Conservation (phyloP, 1,284 basidiomycete genomes). For the Xerocomus amazonicus region DNA sequence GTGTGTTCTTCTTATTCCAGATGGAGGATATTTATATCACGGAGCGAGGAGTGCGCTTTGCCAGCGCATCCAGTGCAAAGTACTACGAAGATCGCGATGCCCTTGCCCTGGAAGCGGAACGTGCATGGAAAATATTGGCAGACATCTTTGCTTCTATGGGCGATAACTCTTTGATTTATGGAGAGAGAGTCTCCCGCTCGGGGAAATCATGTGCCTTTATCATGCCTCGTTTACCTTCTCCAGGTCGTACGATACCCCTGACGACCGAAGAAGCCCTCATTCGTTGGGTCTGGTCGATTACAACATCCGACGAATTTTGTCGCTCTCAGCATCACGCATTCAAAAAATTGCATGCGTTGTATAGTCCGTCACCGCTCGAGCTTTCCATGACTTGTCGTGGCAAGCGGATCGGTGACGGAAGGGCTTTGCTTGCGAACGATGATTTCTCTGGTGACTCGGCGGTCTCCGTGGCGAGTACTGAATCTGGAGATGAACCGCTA, state of each 20-base stretch:
- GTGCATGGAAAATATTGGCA: slow-evolving; percentile 20
- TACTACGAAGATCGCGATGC: slow-evolving; percentile 23
- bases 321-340: neutral
- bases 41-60: slow-evolving; percentile 30
- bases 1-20: slow-evolving; percentile 29
- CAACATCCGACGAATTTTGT: slow-evolving; percentile 16
- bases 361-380: neutral
- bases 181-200: slow-evolving; percentile 9
- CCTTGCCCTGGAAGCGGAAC: slow-evolving; percentile 21
- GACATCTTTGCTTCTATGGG: slow-evolving; percentile 21
- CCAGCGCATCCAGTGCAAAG: slow-evolving; percentile 16
- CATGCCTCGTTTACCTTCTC: slow-evolving; percentile 31
- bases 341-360: neutral
- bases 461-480: neutral
- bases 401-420: slow-evolving; percentile 7
- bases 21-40: slow-evolving; percentile 33
- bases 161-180: neutral
- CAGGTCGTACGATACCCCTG: slow-evolving; percentile 16
- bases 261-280: slow-evolving; percentile 21
- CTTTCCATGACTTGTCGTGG: slow-evolving; percentile 6
- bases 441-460: slow-evolving; percentile 6
- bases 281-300: slow-evolving; percentile 26
- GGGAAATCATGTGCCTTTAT: slow-evolving; percentile 11
- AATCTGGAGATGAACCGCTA: slow-evolving; percentile 18
- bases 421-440: slow-evolving; percentile 25